A percentile compares a stretch with the other conserved stretches of the same genome.
Conservation (phyloP, 192 early-diverging fungal species). For the Lobosporangium transversale region DNA sequence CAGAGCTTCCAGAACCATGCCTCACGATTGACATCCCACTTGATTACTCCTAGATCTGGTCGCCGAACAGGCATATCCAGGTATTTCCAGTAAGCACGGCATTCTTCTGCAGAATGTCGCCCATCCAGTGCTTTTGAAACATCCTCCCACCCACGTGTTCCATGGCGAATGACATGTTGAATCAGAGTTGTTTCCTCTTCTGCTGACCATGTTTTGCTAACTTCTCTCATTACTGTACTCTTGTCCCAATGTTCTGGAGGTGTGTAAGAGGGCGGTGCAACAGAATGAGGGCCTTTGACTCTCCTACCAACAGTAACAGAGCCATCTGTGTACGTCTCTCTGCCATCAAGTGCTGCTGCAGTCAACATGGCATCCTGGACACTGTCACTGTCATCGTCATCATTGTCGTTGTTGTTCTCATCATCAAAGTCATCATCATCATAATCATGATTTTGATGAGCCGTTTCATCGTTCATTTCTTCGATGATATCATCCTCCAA, state of each 20-base stretch:
- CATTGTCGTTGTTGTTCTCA: neutral
- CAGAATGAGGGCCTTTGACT: neutral
- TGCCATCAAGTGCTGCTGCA: too few relatives aligned
- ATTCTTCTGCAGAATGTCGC: constrained; percentile 26
- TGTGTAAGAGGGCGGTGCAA: too few relatives aligned
- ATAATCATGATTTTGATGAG: too few relatives aligned
- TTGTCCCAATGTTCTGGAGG: constrained; percentile 14
- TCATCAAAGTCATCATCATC: constrained; percentile 1
- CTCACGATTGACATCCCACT: constrained; percentile 20
- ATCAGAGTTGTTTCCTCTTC: constrained; percentile 33
- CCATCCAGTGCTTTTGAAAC: constrained; percentile 21
- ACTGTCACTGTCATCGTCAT: constrained; percentile 3
- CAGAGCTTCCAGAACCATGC: constrained; percentile 34
- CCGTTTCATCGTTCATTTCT: too few relatives aligned
- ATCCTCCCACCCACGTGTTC: constrained; percentile 19
- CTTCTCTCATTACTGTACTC: neutral
- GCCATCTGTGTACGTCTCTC: too few relatives aligned
- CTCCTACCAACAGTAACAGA: constrained; percentile 7
- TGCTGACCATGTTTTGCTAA: constrained; percentile 12
- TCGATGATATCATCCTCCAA: constrained; percentile 12
- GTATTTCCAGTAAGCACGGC: constrained; percentile 36
- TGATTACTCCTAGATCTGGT: neutral
- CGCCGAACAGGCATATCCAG: constrained; percentile 44
- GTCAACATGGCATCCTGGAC: neutral
- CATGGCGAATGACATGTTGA: constrained; percentile 42